Percentiles rank a stretch among this genome's conserved stretches.
Evolutionary conservation across 352 stramenopile species (phyloP).

Genomic region (Phytophthora pini): DNA sequence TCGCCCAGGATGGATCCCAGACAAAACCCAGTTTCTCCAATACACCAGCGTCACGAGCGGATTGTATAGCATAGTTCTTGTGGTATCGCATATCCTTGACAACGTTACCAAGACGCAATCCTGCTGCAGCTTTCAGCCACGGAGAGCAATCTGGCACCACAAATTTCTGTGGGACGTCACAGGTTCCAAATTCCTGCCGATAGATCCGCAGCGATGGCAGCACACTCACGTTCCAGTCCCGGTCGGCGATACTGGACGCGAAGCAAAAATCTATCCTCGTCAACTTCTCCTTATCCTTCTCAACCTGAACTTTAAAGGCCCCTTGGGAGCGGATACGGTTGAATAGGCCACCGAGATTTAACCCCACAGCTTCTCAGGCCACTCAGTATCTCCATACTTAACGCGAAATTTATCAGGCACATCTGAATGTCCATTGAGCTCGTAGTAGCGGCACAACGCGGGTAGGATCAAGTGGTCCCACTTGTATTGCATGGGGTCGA

Average conservation of each 20-base stretch:
- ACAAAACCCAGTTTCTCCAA: not conserved
- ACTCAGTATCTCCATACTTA: slow-evolving; percentile 6
- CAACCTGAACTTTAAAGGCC: slow-evolving; percentile 34
- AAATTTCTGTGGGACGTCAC: slow-evolving; percentile 35
- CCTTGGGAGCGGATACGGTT: slow-evolving; percentile 40
- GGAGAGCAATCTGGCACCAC: slow-evolving; percentile 27
- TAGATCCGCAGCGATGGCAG: slow-evolving; percentile 43
- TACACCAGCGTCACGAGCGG: not conserved
- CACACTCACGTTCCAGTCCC: slow-evolving; percentile 44
- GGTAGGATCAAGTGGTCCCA: slow-evolving; percentile 38
- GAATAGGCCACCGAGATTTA: too few species aligned
- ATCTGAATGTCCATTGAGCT: slow-evolving; percentile 38
- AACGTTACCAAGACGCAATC: slow-evolving; percentile 20
- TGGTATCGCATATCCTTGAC: not conserved
- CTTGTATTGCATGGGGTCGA: slow-evolving; percentile 32
- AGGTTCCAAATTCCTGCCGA: slow-evolving; percentile 32
- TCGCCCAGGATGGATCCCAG: not conserved
- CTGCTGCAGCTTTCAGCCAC: slow-evolving; percentile 42
- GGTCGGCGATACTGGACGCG: slow-evolving; percentile 32
- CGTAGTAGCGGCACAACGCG: slow-evolving; percentile 32
- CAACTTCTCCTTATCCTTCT: slow-evolving; percentile 31
- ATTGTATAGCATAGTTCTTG: not conserved
- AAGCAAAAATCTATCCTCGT: slow-evolving; percentile 40
- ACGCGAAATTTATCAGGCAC: slow-evolving; percentile 42
- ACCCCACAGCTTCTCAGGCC: slow-evolving; percentile 33